Base-by-base conservation (phyloP, 176 grass and related monocot species). In the Metroxylon sagu region DNA sequence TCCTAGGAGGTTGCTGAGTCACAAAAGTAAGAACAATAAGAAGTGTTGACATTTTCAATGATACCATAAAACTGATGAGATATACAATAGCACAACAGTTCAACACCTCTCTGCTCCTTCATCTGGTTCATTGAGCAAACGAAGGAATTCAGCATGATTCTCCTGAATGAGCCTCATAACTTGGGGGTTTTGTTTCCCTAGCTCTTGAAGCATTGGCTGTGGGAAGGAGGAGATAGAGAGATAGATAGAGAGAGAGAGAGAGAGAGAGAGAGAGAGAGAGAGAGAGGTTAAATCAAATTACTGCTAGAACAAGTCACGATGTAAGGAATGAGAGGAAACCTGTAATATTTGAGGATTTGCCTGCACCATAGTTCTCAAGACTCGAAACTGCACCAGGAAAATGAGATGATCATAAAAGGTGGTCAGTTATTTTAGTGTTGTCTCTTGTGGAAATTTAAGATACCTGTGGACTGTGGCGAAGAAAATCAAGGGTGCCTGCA, bases 131-230 rank as follows among this genome's bases (percentile, higher is more conserved):
- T 98, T 93, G 54, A 98, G 82, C 65, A 98, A 73, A 31, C 88
- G 88, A 30, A 98, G 88, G 83, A 98, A 98, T 55, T 98, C 94
- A 27, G 84, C 76, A 69, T 93, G 84, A 67, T 98, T 88, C 77
- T 98, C 88, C 77, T 98, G 94, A 73, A 98, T 98, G 70, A 98
- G 66, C 25, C 79, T 79, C 70, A 93, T 67, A 16, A 98, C 70
- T 54, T 98, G 94, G 17, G 94, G 94, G 62, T 98, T 98, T 77
- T 98, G 94, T 67, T 98, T 98, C 21, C 85, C 85, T 23, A 98
- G 70, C 50, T 98, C 94, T 85, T 98, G 94, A 81, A 98, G 94
- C 94, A 98, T 98, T 60, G 94, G 88, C 94, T 98, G 61, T 60
- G n/a, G 78, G 67, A 56, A 60, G 70, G 14, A 78, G 3, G 6